phyloP scores from a whole-genome alignment of 2,329 filamentous ascomycete species.

The Colletotrichum sansevieriae region DNA sequence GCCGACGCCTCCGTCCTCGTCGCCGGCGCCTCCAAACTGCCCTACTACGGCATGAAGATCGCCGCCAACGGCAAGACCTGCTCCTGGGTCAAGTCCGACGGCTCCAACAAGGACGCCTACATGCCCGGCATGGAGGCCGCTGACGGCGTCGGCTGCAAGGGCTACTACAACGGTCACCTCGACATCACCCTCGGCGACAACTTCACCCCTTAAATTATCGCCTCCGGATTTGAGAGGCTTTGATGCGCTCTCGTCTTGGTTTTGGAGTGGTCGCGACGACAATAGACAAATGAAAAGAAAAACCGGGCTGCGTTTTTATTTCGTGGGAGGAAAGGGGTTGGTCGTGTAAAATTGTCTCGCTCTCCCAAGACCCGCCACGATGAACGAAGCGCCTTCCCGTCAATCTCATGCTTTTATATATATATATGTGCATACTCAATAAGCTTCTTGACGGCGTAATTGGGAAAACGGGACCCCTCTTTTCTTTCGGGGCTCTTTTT shows the following conservation, averaged over 20 bases:
- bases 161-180: conserved; percentile 48
- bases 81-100: conserved; percentile 55
- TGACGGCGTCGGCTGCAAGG: conserved; percentile 58
- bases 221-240: too few relatives aligned
- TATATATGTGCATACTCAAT: background rate
- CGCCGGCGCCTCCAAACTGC: conserved; percentile 49
- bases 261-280: background rate
- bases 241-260: background rate
- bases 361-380: conserved; percentile 21
- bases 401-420: conserved; percentile 6
- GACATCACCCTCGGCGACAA: conserved; percentile 51
- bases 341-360: background rate
- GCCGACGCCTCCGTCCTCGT: conserved; percentile 65
- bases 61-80: conserved; percentile 56
- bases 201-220: conserved; percentile 8
- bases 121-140: conserved; percentile 51
- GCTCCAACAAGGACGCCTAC: conserved; percentile 53
- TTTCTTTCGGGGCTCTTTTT: conserved; percentile 15
- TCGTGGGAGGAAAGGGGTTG: conserved; percentile 27
- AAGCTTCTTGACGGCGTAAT: conserved; percentile 38
- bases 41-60: conserved; percentile 54
- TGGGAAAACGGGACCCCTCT: conserved; percentile 29
- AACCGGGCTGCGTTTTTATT: conserved; percentile 12
- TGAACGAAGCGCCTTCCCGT: conserved; percentile 24
- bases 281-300: background rate